Base-by-base conservation (phyloP, 768 basidiomycete genomes). In the Butyriboletus loyo region DNA sequence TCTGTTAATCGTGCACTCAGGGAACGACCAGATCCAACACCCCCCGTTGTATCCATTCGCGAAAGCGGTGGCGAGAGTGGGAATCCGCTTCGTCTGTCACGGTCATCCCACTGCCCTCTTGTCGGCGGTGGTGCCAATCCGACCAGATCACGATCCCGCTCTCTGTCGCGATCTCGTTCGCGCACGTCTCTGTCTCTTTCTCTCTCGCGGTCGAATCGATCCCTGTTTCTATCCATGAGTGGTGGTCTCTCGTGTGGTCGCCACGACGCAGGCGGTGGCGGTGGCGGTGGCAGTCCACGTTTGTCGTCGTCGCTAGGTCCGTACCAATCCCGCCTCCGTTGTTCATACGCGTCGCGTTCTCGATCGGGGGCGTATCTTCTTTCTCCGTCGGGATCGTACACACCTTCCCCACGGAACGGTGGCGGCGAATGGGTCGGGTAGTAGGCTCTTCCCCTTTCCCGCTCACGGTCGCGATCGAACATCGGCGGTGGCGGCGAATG, bases 281-380 rank as follows among this genome's bases (percentile, higher is more conserved):
- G 58, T 7, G 30, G 38, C 0, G 54, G 58, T 7, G 30, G 21
- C 11, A 49, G 49, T 35, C 49, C 60, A 49, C 74, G 66, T 46
- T 75, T 75, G 48, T 77, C 76, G 32, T 78, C 74, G 7, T 77
- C 73, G 36, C 73, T 70, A 42, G 68, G 63, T 25, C 58, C 64
- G 34, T 65, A 65, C 62, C 67, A 66, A 13, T 65, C 64, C 31
- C 66, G 65, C 35, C 67, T 57, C 36, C 69, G 62, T 34, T 52
- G 57, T 31, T 67, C 65, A 45, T 63, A 72, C 15, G 56, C 61
- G 15, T 73, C 71, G 19, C 74, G 70, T 39, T 65, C 63, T 40
- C 64, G 63, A 48, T 65, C 63, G 22, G 60, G 44, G 9, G 61
- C 34, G 46, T 64, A 73, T 46, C 74, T 63, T 56, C 69, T 62